Evolutionary conservation across 805 yeast species (phyloP), one percentile per base, ranked within the genome.

Genomic region (Diddensiella santjacobensis): DNA sequence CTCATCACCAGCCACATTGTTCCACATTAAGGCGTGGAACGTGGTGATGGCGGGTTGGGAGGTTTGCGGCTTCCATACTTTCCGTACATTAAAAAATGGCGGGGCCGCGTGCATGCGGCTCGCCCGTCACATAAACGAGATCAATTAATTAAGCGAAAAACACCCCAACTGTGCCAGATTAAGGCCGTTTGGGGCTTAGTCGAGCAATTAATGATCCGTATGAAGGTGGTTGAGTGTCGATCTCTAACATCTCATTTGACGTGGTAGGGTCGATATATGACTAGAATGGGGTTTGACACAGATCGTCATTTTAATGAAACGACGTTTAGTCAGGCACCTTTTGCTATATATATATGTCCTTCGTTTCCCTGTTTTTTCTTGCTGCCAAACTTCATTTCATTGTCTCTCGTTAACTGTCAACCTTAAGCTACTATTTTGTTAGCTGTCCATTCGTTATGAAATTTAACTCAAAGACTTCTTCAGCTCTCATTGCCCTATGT

Each of bases 381-480:
- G n/a, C n/a, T n/a, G n/a, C n/a, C n/a, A n/a, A n/a, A n/a, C n/a
- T n/a, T n/a, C n/a, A n/a, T n/a, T n/a, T n/a, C n/a, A n/a, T 26
- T 26, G 8, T 15, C 6, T 15, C 18, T 15, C 18, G n/a, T 35
- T 38, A 17, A 38, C 41, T 22, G 17, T 26, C 26, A 20, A 13
- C 24, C 26, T 40, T 23, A 4, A n/a, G 8, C 15, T 22, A 40
- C 22, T 40, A 30, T 4, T 23, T 42, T 42, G 5, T 4, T 15
- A 5, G 18, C 19, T 33, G 18, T 17, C 20, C 31, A 26, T 26
- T 26, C 31, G 18, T 17, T 13, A 42, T 42, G 45, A 42, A 42
- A 22, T 23, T 40, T 33, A 19, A 6, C 30, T 13, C 30, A 23
- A 11, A 18, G 10, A 11, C 31, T 24, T 4, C 18, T 11, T 4